Conservation (phyloP, 2,329 filamentous ascomycete genomes). For the Lachnellula arida region DNA sequence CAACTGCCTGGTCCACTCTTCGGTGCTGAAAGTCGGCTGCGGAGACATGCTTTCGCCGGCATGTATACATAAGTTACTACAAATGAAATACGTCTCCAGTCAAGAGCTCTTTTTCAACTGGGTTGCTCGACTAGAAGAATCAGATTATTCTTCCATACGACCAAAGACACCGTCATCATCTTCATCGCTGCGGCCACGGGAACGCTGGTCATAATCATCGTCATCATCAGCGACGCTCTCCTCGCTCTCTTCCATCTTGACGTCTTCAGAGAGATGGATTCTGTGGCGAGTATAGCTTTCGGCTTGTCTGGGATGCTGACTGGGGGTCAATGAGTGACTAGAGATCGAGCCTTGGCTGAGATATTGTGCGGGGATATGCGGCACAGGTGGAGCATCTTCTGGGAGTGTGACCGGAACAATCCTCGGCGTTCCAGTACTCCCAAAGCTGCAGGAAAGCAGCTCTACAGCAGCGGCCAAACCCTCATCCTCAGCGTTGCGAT, state of each 20-base stretch:
- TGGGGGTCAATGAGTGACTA: slow-evolving; percentile 50
- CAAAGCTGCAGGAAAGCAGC: slow-evolving; percentile 85
- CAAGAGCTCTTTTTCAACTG: slow-evolving; percentile 4
- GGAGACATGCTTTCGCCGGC: slow-evolving; percentile 52
- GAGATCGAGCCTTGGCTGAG: slow-evolving; percentile 56
- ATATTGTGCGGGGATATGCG: slow-evolving; percentile 78
- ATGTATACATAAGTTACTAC: slow-evolving; percentile 35
- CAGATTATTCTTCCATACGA: slow-evolving; percentile 78
- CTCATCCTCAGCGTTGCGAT: slow-evolving; percentile 71
- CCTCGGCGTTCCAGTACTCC: slow-evolving; percentile 54
- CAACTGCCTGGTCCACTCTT: slow-evolving; percentile 51
- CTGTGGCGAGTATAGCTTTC: slow-evolving; percentile 59
- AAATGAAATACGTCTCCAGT: slow-evolving; percentile 22
- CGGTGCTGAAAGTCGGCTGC: slow-evolving; percentile 62
- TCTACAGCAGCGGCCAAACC: slow-evolving; percentile 88
- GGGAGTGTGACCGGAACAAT: slow-evolving; percentile 62
- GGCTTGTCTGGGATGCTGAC: slow-evolving; percentile 57
- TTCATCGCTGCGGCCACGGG: slow-evolving; percentile 69
- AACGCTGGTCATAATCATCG: slow-evolving; percentile 56
- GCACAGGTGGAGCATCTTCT: slow-evolving; percentile 78
- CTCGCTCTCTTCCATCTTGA: slow-evolving; percentile 63
- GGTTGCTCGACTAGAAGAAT: background rate
- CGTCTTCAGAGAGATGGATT: slow-evolving; percentile 54
- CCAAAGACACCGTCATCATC: slow-evolving; percentile 96
- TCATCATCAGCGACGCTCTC: slow-evolving; percentile 64